phyloP scores from a whole-genome alignment of 441 rosid species.

The Rhodomyrtus psidioides region DNA sequence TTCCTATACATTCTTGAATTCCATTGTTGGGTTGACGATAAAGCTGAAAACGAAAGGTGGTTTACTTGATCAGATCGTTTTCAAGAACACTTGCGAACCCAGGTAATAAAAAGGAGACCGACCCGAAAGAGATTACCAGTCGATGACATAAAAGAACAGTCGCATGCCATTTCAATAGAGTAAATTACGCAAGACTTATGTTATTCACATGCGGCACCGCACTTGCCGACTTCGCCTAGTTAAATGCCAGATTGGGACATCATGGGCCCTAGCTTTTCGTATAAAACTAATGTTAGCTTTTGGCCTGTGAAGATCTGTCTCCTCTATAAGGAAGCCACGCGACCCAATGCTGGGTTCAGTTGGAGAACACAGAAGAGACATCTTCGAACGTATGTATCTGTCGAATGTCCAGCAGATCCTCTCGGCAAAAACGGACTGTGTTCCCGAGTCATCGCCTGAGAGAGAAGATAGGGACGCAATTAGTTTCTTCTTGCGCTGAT shows the following conservation, averaged over 20 bases:
- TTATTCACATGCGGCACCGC: background rate
- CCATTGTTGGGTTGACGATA: background rate
- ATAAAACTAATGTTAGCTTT: background rate
- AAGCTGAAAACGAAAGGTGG: background rate
- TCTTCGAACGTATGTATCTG: background rate
- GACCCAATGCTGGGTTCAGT: background rate
- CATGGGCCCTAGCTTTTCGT: background rate
- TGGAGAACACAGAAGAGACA: background rate
- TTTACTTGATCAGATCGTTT: background rate
- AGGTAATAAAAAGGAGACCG: background rate
- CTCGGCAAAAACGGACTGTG: background rate
- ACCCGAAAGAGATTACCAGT: background rate
- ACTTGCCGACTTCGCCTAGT: background rate
- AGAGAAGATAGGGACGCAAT: background rate
- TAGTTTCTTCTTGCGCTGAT: background rate
- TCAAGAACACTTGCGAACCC: background rate
- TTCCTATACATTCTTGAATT: background rate
- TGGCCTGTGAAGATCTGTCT: background rate
- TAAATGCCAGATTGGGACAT: background rate
- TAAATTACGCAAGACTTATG: background rate
- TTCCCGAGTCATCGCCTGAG: background rate
- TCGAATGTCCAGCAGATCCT: background rate
- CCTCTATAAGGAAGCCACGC: background rate
- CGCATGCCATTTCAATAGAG: background rate
- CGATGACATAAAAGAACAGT: background rate